Conservation (phyloP, 768 basidiomycete genomes). For the Leccinellum rugosiceps region DNA sequence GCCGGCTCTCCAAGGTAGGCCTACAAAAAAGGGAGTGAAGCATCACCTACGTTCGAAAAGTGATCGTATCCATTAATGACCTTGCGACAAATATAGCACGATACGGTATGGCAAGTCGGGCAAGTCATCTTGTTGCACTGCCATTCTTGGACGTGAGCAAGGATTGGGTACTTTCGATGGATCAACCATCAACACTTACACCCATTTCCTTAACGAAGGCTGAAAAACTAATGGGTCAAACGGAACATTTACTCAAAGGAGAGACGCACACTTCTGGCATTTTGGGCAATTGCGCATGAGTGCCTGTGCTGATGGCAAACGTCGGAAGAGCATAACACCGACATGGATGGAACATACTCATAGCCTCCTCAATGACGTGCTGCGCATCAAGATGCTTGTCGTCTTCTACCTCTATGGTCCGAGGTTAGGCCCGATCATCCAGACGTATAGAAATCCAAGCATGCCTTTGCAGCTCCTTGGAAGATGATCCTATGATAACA, state of each 20-base stretch:
- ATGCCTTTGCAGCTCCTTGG: conserved; percentile 78
- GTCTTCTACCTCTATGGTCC: conserved; percentile 59
- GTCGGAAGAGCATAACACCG: not conserved
- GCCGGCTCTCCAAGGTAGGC: not conserved
- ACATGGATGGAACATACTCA: conserved; percentile 54
- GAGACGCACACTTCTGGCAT: conserved; percentile 65
- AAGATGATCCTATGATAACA: conserved; percentile 62
- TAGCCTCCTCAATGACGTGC: conserved; percentile 87
- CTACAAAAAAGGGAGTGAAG: not conserved
- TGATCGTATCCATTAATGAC: conserved; percentile 76
- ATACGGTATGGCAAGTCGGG: conserved; percentile 65
- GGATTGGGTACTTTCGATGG: not conserved
- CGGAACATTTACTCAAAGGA: not conserved
- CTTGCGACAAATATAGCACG: conserved; percentile 82
- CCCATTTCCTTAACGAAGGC: conserved; percentile 80
- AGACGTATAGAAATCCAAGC: not conserved
- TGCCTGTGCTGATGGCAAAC: conserved; percentile 53
- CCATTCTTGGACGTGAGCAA: not conserved
- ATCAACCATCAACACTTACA: conserved; percentile 39
- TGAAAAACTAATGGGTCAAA: conserved; percentile 27
- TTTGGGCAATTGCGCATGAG: conserved; percentile 87
- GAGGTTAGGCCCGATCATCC: not conserved
- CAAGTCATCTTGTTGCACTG: conserved; percentile 95
- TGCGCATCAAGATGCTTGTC: conserved; percentile 72
- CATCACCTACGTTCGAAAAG: conserved; percentile 49